Conservation (phyloP, 2,329 filamentous ascomycete genomes). For the Cercospora sp. region DNA sequence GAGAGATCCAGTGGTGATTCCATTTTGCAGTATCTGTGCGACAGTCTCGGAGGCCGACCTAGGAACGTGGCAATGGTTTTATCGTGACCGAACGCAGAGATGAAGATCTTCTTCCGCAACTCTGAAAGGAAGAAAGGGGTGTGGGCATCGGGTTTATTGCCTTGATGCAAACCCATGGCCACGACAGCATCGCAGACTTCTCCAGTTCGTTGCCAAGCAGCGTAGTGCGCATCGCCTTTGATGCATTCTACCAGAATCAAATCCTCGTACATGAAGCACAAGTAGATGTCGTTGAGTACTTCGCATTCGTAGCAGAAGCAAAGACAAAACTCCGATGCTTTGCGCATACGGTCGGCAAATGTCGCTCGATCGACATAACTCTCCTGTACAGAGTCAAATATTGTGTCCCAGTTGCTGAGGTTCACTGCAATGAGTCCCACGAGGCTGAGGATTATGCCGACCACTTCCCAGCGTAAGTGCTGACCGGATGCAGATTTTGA, state of each 20-base stretch:
- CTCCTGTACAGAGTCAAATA: conserved; percentile 48
- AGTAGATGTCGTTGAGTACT: conserved; percentile 38
- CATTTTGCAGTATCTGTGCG: conserved; percentile 55
- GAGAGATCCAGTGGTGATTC: conserved; percentile 57
- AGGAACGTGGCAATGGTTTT: conserved; percentile 39
- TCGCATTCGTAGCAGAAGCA: conserved; percentile 41
- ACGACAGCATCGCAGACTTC: conserved; percentile 40
- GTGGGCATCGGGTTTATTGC: conserved; percentile 34
- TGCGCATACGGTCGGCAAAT: conserved; percentile 48
- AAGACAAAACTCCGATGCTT: conserved; percentile 37
- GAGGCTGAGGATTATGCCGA: conserved; percentile 43
- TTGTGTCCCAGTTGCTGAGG: conserved; percentile 38
- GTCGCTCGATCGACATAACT: conserved; percentile 50
- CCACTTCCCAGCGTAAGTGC: conserved; percentile 47
- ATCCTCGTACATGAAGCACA: conserved; percentile 39
- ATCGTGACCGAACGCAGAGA: conserved; percentile 38
- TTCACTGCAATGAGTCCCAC: conserved; percentile 42
- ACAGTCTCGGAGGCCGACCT: conserved; percentile 53
- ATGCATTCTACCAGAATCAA: conserved; percentile 36
- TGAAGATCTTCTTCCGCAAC: conserved; percentile 38
- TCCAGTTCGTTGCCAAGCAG: conserved; percentile 39
- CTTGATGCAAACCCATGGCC: conserved; percentile 40
- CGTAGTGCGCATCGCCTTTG: conserved; percentile 38
- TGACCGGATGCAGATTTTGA: conserved; percentile 42
- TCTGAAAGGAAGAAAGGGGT: conserved; percentile 40